Evolutionary conservation across 2,329 filamentous ascomycete genomes (phyloP).

Genomic region (Beauveria sp.): DNA sequence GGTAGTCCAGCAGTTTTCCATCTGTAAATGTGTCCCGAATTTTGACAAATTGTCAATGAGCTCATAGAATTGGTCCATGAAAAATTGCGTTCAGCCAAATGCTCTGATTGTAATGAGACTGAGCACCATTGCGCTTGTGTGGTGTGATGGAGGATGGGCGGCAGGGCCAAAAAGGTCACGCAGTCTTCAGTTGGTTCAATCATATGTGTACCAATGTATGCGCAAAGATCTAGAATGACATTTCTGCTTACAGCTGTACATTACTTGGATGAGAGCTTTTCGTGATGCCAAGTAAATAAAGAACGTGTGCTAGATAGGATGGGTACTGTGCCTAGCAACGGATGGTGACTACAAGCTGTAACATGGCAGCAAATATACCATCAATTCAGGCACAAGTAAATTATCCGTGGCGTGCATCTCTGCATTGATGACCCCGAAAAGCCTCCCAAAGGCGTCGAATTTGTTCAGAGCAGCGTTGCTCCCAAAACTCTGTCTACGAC

Average conservation of each 20-base stretch:
- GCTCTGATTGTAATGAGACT: constrained; percentile 9
- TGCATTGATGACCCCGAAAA: too few species aligned
- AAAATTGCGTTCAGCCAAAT: background rate
- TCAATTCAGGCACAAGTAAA: too few species aligned
- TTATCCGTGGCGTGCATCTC: too few species aligned
- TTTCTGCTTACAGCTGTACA: background rate
- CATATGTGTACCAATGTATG: background rate
- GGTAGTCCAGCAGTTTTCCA: background rate
- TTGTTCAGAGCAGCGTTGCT: too few species aligned
- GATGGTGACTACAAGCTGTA: background rate
- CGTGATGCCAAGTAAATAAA: background rate
- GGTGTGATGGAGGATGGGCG: background rate
- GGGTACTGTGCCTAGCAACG: background rate
- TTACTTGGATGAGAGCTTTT: background rate
- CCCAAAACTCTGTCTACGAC: too few species aligned
- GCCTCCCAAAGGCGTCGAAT: too few species aligned
- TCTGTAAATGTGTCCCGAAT: background rate
- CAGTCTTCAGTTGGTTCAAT: background rate
- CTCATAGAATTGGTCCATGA: background rate
- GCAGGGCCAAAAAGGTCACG: background rate
- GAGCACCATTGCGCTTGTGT: background rate
- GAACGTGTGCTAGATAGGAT: background rate
- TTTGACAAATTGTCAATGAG: background rate
- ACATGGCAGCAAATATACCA: background rate
- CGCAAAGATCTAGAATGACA: background rate